These are phyloP conservation scores for Sporisorium graminicola DNA, from an alignment of 1,284 basidiomycete species.

Conservation along the genomic window DNA sequence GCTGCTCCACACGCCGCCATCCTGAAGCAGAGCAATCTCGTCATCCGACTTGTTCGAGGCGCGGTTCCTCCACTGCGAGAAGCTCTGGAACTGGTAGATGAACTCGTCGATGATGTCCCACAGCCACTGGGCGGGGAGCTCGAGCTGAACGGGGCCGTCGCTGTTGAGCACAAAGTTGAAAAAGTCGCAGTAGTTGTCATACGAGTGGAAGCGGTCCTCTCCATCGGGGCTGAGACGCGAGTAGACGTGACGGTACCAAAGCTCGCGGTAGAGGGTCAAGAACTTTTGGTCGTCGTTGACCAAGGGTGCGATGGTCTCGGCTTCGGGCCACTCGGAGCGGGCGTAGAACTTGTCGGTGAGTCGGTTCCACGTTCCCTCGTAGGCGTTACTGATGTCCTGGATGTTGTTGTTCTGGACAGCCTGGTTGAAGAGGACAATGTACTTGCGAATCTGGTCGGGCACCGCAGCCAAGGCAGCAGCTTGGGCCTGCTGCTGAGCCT, in stretches of 20 bases:
- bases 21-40: conserved; percentile 73
- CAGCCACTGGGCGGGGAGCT: conserved; percentile 96
- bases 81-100: conserved; percentile 96
- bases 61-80: conserved; percentile 86
- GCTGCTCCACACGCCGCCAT: conserved; percentile 85
- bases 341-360: conserved; percentile 95
- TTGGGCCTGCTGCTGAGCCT: conserved; percentile 60
- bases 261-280: conserved; percentile 93
- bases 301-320: conserved; percentile 91
- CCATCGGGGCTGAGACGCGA: conserved; percentile 93
- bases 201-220: conserved; percentile 97
- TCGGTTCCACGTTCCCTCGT: conserved; percentile 96
- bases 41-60: conserved; percentile 88
- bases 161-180: conserved; percentile 94
- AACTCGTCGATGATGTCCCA: conserved; percentile 99
- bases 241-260: conserved; percentile 92
- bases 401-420: conserved; percentile 65
- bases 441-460: conserved; percentile 68
- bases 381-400: conserved; percentile 85
- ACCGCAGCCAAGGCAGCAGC: conserved; percentile 64
- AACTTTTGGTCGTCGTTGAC: conserved; percentile 76
- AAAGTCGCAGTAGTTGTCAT: conserved; percentile 98
- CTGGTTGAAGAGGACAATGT: conserved; percentile 67
- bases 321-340: conserved; percentile 96
- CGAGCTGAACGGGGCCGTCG: conserved; percentile 89